Evolutionary conservation across 1,139 yeast genomes (phyloP).

Genomic region (Pichia sp.): DNA sequence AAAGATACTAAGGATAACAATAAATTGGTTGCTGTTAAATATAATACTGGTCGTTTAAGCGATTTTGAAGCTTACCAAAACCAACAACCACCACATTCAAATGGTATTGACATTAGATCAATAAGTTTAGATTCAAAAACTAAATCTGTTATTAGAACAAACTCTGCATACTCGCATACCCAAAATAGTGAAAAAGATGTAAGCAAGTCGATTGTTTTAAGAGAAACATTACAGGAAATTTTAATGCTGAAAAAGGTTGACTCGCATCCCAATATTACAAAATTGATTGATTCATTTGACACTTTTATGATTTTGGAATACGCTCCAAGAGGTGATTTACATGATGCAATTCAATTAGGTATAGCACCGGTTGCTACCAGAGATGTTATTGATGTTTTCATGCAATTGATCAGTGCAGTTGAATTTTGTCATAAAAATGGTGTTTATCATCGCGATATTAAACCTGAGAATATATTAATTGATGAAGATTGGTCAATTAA

Average conservation of each 20-base stretch:
- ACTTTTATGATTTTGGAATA: constrained; percentile 80
- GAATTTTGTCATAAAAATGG: constrained; percentile 67
- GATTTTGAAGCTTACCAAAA: constrained; percentile 29
- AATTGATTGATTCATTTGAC: constrained; percentile 70
- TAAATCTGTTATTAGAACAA: constrained; percentile 11
- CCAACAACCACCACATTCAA: constrained; percentile 4
- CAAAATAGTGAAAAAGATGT: constrained; percentile 16
- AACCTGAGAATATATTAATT: constrained; percentile 92
- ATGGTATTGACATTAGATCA: constrained; percentile 13
- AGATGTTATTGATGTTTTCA: constrained; percentile 68
- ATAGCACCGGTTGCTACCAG: constrained; percentile 74
- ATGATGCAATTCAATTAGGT: constrained; percentile 83
- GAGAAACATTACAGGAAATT: constrained; percentile 78
- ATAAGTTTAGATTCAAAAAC: constrained; percentile 17
- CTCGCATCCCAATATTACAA: constrained; percentile 55
- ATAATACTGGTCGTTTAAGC: constrained; percentile 43
- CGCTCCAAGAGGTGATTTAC: constrained; percentile 86
- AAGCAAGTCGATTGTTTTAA: constrained; percentile 24
- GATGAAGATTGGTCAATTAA: constrained; percentile 92
- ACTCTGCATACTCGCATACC: constrained; percentile 19
- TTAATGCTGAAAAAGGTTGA: constrained; percentile 68
- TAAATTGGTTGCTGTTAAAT: constrained; percentile 75
- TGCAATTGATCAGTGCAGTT: constrained; percentile 72
- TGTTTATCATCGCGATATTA: constrained; percentile 79
- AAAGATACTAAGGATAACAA: constrained; percentile 51